Evolutionary conservation across 2,329 filamentous ascomycete genomes (phyloP).

Genomic region (Geoglossum cookeanum): DNA sequence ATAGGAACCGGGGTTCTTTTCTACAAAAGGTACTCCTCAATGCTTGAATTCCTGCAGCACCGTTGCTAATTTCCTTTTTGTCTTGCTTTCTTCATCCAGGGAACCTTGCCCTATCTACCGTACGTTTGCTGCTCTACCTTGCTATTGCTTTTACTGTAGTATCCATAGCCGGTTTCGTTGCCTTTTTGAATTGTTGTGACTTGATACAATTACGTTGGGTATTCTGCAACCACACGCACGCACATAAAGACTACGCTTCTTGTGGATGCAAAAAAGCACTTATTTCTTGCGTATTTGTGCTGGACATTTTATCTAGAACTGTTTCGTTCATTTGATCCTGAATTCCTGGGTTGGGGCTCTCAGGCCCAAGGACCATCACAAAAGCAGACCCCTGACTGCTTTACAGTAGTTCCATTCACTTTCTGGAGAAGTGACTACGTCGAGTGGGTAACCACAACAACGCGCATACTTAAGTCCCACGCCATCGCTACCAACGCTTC

Average conservation of each 20-base stretch:
- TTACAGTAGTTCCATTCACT: neutral
- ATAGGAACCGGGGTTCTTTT: neutral
- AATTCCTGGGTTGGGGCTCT: neutral
- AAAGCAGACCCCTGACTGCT: neutral
- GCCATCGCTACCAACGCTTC: neutral
- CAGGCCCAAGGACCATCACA: neutral
- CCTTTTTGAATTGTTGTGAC: neutral
- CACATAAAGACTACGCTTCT: neutral
- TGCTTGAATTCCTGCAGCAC: neutral
- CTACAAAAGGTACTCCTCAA: neutral
- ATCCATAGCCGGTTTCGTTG: neutral
- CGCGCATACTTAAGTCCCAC: no score
- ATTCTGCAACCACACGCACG: neutral
- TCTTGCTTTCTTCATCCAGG: neutral
- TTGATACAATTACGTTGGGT: neutral
- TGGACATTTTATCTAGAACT: neutral
- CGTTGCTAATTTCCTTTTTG: neutral
- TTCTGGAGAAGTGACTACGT: neutral
- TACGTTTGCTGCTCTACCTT: neutral
- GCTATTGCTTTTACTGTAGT: constrained; percentile 1
- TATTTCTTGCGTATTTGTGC: neutral
- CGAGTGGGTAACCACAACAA: no score
- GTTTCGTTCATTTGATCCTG: neutral
- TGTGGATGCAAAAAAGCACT: neutral
- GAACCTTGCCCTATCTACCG: neutral